These are phyloP conservation scores for Draba incana DNA, from an alignment of 345 rosid genomes.

Conservation along the genomic window DNA sequence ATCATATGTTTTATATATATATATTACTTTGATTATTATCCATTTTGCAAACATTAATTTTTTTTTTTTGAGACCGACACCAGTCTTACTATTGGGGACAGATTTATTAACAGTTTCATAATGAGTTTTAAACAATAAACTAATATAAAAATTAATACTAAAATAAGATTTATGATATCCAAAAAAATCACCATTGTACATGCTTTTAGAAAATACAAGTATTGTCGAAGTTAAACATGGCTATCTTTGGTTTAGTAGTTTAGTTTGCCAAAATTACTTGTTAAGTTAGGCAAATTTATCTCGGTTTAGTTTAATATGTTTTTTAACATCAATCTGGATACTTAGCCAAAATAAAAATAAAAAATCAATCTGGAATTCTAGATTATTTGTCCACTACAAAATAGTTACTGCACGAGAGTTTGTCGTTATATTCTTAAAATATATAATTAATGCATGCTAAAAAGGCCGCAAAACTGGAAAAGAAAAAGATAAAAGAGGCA, in stretches of 20 bases:
- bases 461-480: slow-evolving; percentile 33
- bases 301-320: neutral
- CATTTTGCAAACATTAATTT: too few relatives aligned
- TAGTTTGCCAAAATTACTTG: neutral
- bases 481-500: slow-evolving; percentile 30
- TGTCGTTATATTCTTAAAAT: slow-evolving; percentile 1
- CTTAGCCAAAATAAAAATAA: too few relatives aligned
- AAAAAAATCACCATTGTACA: too few relatives aligned
- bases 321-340: neutral
- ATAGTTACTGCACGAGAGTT: neutral
- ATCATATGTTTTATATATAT: too few relatives aligned
- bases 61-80: too few relatives aligned
- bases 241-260: neutral
- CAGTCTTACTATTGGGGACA: too few relatives aligned
- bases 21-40: too few relatives aligned
- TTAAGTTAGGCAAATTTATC: neutral
- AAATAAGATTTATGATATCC: too few relatives aligned
- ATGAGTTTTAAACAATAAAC: too few relatives aligned
- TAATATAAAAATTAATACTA: too few relatives aligned
- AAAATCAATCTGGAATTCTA: neutral
- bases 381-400: neutral
- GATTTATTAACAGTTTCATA: too few relatives aligned
- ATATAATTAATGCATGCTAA: neutral
- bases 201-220: too few relatives aligned
- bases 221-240: neutral